A percentile compares a stretch with the other conserved stretches of the same genome.
Evolutionary conservation across 805 yeast species (phyloP).

Genomic region (Starmerella apis): DNA sequence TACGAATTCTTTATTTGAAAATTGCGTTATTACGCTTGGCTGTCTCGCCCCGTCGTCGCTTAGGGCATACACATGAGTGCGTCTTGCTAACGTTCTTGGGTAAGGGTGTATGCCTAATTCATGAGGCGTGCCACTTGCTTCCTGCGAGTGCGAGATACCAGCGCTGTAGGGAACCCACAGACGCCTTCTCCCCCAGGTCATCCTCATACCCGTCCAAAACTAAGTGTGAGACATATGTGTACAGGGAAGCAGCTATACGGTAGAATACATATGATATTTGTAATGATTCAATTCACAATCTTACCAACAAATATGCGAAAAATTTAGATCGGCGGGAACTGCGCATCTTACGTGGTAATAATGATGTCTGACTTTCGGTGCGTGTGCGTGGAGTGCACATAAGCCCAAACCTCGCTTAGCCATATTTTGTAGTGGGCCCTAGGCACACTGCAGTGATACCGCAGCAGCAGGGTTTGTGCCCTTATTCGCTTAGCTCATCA

Average conservation of each 20-base stretch:
- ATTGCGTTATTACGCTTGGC: too few relatives aligned
- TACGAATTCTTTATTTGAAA: too few relatives aligned
- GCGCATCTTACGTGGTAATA: not conserved
- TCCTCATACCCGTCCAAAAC: too few relatives aligned
- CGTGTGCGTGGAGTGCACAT: not conserved
- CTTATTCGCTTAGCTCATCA: slow-evolving; percentile 2
- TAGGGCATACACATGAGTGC: too few relatives aligned
- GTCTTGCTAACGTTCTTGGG: slow-evolving; percentile 6
- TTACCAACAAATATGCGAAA: too few relatives aligned
- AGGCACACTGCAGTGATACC: slow-evolving; percentile 2
- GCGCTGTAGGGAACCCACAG: not conserved
- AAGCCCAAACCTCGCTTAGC: slow-evolving; percentile 6
- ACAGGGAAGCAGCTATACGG: too few relatives aligned
- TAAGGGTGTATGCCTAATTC: not conserved
- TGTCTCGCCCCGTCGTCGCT: not conserved
- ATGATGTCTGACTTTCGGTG: not conserved
- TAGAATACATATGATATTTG: too few relatives aligned
- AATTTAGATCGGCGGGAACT: not conserved
- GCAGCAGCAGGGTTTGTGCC: slow-evolving; percentile 2
- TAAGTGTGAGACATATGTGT: too few relatives aligned
- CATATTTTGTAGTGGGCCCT: not conserved
- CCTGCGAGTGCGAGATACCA: slow-evolving; percentile 2
- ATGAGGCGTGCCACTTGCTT: slow-evolving; percentile 2
- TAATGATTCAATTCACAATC: too few relatives aligned
- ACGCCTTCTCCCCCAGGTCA: too few relatives aligned